Percentiles rank a stretch among this genome's conserved stretches.
These are phyloP conservation scores for Mycocentrospora acerina DNA, from an alignment of 2,329 filamentous ascomycete species.

Conservation along the genomic window DNA sequence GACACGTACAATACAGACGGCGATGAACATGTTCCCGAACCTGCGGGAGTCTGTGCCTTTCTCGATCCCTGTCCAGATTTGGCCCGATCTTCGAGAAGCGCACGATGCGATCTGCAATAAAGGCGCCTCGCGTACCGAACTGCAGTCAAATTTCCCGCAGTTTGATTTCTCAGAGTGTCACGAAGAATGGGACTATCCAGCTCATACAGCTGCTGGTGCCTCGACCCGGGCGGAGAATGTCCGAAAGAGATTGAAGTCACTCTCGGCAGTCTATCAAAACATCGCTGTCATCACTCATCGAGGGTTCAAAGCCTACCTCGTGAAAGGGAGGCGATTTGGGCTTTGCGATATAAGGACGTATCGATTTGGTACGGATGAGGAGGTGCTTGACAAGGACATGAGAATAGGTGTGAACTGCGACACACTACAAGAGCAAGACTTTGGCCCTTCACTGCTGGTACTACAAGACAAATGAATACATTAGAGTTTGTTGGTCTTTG, in stretches of 20 bases:
- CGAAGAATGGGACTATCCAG: slow-evolving; percentile 18
- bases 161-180: slow-evolving; percentile 19
- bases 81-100: slow-evolving; percentile 24
- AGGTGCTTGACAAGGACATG: slow-evolving; percentile 4
- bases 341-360: slow-evolving; percentile 16
- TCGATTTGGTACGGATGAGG: slow-evolving; percentile 16
- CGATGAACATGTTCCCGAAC: slow-evolving; percentile 18
- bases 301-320: slow-evolving; percentile 19
- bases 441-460: slow-evolving; percentile 22
- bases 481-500: no score
- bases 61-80: slow-evolving; percentile 15
- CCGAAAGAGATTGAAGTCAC: slow-evolving; percentile 10
- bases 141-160: slow-evolving; percentile 12
- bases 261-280: slow-evolving; percentile 8
- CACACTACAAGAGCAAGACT: slow-evolving; percentile 14
- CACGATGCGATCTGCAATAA: slow-evolving; percentile 20
- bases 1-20: slow-evolving; percentile 26
- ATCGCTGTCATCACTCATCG: slow-evolving; percentile 23
- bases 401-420: slow-evolving; percentile 15
- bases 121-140: slow-evolving; percentile 10
- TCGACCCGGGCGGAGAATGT: slow-evolving; percentile 16
- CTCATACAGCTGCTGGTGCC: slow-evolving; percentile 9
- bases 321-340: slow-evolving; percentile 16
- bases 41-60: slow-evolving; percentile 1
- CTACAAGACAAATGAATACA: no score